Evolutionary conservation across 2,329 filamentous ascomycete genomes (phyloP), one percentile per base, ranked within the genome.

Genomic region (Penicillium sp.): DNA sequence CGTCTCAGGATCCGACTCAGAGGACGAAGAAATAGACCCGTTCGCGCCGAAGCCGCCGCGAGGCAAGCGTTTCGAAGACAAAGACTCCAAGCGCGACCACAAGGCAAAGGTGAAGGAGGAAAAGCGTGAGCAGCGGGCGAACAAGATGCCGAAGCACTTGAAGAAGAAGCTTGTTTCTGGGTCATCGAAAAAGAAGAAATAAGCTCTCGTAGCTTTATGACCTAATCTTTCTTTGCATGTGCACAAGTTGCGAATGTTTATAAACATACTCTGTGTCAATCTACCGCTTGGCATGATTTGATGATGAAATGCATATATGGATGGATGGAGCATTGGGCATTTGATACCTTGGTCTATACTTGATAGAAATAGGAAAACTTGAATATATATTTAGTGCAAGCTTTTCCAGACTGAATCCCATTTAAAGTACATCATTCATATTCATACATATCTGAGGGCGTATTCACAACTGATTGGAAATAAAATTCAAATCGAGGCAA

Each of bases 81-180:
- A 97, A 76, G 91, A 96, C 13, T 85, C 85, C 57, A 97, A 97
- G 74, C 89, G 87, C 63, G 85, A 85, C 62, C 94, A 97, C 74
- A 99, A 99, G 74, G 84, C 85, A 72, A 88, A 89, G 1, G 89
- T 97, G 64, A 99, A 97, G 77, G 93, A 97, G 69, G 93, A 92
- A 68, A 97, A 96, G 79, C 86, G 91, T 35, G 92, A 97, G 74
- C 92, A 95, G 79, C 81, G 94, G 58, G 90, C 93, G 74, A 89
- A 90, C 4, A 99, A 99, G 81, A 96, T 99, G 77, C 93, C 94
- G 0, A 99, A 99, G 78, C 86, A 95, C 71, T 63, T 96, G 34
- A 99, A 99, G 83, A 97, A 97, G 81, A 65, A 65, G 2, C 63
- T 73, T 18, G 65, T 73, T 11, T 64, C 70, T 44, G 50, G 63